Conservation (phyloP, 108 stramenopile species). For the Skeletonema grethae region DNA sequence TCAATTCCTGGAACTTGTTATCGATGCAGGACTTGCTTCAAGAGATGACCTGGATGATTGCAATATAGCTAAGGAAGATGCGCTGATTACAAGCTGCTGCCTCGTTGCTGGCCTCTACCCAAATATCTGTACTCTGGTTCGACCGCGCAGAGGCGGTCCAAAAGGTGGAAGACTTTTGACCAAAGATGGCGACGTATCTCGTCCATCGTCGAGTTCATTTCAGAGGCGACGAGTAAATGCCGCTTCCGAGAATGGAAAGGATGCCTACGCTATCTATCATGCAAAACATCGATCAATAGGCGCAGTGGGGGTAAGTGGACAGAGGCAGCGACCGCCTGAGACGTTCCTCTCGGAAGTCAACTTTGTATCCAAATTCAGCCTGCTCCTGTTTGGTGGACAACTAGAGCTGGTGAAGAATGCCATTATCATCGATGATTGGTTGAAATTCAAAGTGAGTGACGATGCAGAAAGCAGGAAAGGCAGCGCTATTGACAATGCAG, state of each 20-base stretch:
- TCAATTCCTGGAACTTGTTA: constrained; percentile 54
- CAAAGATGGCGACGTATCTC: constrained; percentile 46
- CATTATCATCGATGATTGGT: constrained; percentile 59
- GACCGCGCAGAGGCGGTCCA: constrained; percentile 48
- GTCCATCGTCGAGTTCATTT: constrained; percentile 52
- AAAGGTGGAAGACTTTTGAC: constrained; percentile 52
- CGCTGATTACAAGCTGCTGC: constrained; percentile 60
- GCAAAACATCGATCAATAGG: constrained; percentile 54
- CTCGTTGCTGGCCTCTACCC: constrained; percentile 73
- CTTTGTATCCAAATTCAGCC: constrained; percentile 67
- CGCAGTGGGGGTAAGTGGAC: constrained; percentile 5
- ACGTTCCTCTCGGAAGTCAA: constrained; percentile 65
- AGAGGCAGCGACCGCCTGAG: constrained; percentile 28
- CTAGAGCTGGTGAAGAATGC: constrained; percentile 54
- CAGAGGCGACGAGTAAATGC: constrained; percentile 52
- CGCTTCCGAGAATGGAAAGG: constrained; percentile 52
- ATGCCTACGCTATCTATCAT: constrained; percentile 73
- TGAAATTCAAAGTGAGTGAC: constrained; percentile 69
- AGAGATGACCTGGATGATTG: constrained; percentile 18
- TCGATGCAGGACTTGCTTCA: constrained; percentile 58
- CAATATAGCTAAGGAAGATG: constrained; percentile 51
- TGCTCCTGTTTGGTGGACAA: constrained; percentile 67
- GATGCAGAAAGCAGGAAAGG: constrained; percentile 21
- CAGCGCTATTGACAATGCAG: constrained; percentile 23
- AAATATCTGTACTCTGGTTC: constrained; percentile 60